A percentile compares a stretch with the other conserved stretches of the same genome.
Evolutionary conservation across 768 basidiomycete genomes (phyloP).

Genomic region (Leccinum aurantiacum): DNA sequence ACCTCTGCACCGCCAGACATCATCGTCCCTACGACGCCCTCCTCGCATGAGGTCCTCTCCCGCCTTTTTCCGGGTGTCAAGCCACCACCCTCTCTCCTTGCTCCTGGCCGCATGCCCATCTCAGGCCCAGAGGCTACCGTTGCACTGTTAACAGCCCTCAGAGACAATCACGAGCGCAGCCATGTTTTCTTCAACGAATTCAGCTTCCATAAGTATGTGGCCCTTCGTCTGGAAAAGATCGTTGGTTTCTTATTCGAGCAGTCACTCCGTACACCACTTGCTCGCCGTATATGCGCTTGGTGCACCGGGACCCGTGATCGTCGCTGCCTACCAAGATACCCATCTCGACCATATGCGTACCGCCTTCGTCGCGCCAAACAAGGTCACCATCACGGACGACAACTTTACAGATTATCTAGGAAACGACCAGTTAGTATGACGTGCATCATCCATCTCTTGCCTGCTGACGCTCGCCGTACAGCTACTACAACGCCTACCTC

Average conservation of each 20-base stretch:
- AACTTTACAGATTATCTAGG: slow-evolving; percentile 29
- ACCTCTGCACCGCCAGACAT: slow-evolving; percentile 29
- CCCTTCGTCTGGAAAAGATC: not conserved
- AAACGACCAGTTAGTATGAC: slow-evolving; percentile 29
- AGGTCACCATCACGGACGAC: slow-evolving; percentile 27
- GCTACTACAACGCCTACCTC: slow-evolving; percentile 34
- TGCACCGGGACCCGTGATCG: slow-evolving; percentile 41
- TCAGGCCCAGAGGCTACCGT: slow-evolving; percentile 39
- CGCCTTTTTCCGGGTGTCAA: slow-evolving; percentile 34
- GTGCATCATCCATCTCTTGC: not conserved
- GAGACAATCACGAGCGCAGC: slow-evolving; percentile 51
- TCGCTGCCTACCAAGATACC: slow-evolving; percentile 40
- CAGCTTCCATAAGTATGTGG: slow-evolving; percentile 33
- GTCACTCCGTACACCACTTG: slow-evolving; percentile 58
- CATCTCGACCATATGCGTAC: slow-evolving; percentile 41
- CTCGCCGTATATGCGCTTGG: slow-evolving; percentile 64
- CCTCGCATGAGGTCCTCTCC: slow-evolving; percentile 23
- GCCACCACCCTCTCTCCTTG: slow-evolving; percentile 34
- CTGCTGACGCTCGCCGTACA: slow-evolving; percentile 4
- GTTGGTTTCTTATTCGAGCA: slow-evolving; percentile 18
- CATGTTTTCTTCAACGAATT: slow-evolving; percentile 54
- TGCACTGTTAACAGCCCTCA: slow-evolving; percentile 41
- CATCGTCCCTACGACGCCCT: slow-evolving; percentile 21
- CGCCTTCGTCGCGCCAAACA: slow-evolving; percentile 30
- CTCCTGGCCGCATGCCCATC: slow-evolving; percentile 39